phyloP scores from a whole-genome alignment of 768 basidiomycete genomes.

The Rhodotorula toruloides region DNA sequence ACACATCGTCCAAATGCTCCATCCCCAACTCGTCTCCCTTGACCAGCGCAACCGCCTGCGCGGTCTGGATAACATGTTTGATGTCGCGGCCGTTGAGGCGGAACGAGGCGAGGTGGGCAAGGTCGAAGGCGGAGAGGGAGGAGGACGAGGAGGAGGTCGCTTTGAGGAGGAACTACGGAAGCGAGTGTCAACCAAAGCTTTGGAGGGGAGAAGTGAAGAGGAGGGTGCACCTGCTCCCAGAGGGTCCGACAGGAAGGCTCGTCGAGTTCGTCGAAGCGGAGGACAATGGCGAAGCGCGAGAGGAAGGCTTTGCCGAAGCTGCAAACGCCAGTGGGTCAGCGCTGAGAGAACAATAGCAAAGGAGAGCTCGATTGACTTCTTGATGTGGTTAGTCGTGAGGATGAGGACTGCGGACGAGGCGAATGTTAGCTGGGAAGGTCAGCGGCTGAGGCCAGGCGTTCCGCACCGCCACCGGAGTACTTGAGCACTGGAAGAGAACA shows the following conservation, averaged over 20 bases:
- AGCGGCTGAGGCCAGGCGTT: too few species aligned
- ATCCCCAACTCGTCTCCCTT: not conserved
- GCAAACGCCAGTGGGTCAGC: not conserved
- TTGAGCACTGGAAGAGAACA: not conserved
- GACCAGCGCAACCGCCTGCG: slow-evolving; percentile 18
- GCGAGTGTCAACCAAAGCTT: not conserved
- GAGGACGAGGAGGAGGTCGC: not conserved
- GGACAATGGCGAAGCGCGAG: slow-evolving; percentile 24
- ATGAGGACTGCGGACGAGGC: slow-evolving; percentile 8
- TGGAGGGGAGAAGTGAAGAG: not conserved
- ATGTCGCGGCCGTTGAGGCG: slow-evolving; percentile 15
- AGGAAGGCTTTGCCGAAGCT: slow-evolving; percentile 35
- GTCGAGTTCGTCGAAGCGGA: slow-evolving; percentile 28
- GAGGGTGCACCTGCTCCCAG: not conserved
- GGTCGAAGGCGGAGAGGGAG: not conserved
- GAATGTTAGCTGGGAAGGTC: not conserved
- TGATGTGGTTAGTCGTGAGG: slow-evolving; percentile 33
- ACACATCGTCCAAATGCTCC: slow-evolving; percentile 12
- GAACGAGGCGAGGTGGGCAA: not conserved
- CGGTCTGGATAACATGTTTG: slow-evolving; percentile 16
- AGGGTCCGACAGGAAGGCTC: not conserved
- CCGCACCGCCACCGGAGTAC: slow-evolving; percentile 15
- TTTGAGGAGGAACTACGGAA: not conserved
- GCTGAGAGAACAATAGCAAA: not conserved
- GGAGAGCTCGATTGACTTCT: slow-evolving; percentile 1